These are phyloP conservation scores for Acorus gramineus DNA, from an alignment of 106 monocot genomes.

Conservation along the genomic window DNA sequence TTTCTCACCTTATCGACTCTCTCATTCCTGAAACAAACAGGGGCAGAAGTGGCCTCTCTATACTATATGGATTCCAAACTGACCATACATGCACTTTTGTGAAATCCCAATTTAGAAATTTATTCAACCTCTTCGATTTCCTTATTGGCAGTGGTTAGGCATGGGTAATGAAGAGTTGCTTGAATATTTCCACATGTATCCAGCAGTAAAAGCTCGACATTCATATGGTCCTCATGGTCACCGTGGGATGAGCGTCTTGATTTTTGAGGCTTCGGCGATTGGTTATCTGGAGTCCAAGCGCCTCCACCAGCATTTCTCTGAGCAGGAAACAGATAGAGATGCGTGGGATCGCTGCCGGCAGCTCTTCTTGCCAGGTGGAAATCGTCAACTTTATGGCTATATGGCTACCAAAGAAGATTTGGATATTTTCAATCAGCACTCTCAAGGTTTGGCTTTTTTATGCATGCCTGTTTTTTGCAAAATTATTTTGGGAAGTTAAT, in stretches of 20 bases:
- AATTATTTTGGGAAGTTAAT: too few relatives aligned
- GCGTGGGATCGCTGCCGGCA: constrained; percentile 49
- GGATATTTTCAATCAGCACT: constrained; percentile 74
- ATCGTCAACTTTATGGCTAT: constrained; percentile 86
- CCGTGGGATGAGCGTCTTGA: constrained; percentile 78
- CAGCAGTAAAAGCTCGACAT: constrained; percentile 64
- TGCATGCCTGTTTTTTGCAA: too few relatives aligned
- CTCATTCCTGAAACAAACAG: too few relatives aligned
- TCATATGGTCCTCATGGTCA: constrained; percentile 92
- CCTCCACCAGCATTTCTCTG: constrained; percentile 66
- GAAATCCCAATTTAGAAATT: too few relatives aligned
- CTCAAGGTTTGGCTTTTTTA: constrained; percentile 39
- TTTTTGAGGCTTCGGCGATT: constrained; percentile 64
- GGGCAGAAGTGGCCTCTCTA: too few relatives aligned
- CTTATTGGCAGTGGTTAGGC: constrained; percentile 55
- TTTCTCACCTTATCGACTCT: too few relatives aligned
- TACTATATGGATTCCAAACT: too few relatives aligned
- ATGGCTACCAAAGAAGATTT: constrained; percentile 76
- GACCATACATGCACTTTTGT: too few relatives aligned
- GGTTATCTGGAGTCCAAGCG: constrained; percentile 89
- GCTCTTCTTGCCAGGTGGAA: constrained; percentile 70
- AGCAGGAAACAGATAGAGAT: constrained; percentile 50
- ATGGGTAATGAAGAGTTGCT: constrained; percentile 96
- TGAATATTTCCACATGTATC: constrained; percentile 74
- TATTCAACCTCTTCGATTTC: too few relatives aligned